Evolutionary conservation across 139 green algal genomes (phyloP), one percentile per base, ranked within the genome.

Genomic region (Chlamydomonas applanata): DNA sequence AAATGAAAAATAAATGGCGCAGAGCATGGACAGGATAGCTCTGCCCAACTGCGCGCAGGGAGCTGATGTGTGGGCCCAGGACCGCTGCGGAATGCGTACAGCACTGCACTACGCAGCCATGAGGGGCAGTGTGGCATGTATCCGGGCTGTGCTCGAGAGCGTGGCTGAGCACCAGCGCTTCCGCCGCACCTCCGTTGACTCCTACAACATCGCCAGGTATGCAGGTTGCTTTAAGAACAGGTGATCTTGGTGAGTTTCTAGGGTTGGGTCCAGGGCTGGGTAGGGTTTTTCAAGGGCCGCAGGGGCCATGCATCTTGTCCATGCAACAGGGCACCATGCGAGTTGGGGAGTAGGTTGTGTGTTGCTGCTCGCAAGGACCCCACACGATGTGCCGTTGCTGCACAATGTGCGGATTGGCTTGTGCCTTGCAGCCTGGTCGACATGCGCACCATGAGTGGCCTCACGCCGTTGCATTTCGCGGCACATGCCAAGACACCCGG

Each of bases 101-200:
- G 79, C 79, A 13, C 63, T 84, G 59, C 79, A 84, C 34, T 84
- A 84, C 54, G 79, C 79, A 20, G 73, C 46, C 25, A 69, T 78
- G 62, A 52, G 29, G 25, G 59, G 59, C 20, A n/a, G 29, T 25
- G 11, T 35, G 4, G 59, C 5, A 34, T 66, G 59, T 25, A 35
- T 66, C n/a, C 20, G 20, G 4, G 59, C 59, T 4, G 3, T 66
- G 59, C 59, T 66, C 20, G 17, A 35, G 4, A 36, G 13, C 4
- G 40, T 49, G 16, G 25, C 25, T 25, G 20, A 66, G n/a, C 59
- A 66, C 11, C 53, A 25, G 24, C 24, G 53, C 53, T 62, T 29
- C 24, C 53, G 29, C 11, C 25, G 29, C 59, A 36, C 25, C 20
- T 34, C 25, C n/a, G 20, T 34, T 4, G 25, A 35, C 20, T 40